Evolutionary conservation across 1,284 basidiomycete species (phyloP), one percentile per base, ranked within the genome.

Genomic region (Nidula niveotomentosa): DNA sequence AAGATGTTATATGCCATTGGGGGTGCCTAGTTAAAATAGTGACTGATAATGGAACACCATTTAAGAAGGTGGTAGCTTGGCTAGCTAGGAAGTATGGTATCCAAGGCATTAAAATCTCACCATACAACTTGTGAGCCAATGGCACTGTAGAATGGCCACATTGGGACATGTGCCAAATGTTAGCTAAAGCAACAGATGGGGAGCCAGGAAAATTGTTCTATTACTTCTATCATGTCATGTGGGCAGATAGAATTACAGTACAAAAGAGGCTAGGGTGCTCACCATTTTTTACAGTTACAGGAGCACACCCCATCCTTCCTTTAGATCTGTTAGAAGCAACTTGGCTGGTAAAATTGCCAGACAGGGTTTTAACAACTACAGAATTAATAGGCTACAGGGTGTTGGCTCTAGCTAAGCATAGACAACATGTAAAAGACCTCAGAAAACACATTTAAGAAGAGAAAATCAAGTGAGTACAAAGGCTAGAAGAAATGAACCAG

Each of bases 1-100:
- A 69, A 55, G 62, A 72, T 34, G 64, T 74, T 9, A 61, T 69
- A n/a, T 73, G 68, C 49, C 49, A 66, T 36, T 73, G 71, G 65
- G 72, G 72, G 7, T 51, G 58, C 1, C 18, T 70, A 0, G n/a
- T 45, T 12, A 56, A 63, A 41, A 70, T 75, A 6, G 65, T 70
- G 0, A 74, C 69, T 0, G 71, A 75, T 48, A 74, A 73, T 59
- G 66, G 71, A 10, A 15, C 56, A 8, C 62, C 65, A 2, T 69
- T 69, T 54, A 46, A 52, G 6, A 50, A 47, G 10, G 56, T 65
- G 0, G 33, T 62, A 8, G 34, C 51, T 36, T 55, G 58, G 49
- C 36, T 69, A 1, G 46, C 50, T 37, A 53, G 61, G 47, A 62
- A 60, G 34, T 62, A 60, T 49, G 49, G 55, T 0, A 62, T 63